These are phyloP conservation scores for Solanum bulbocastanum DNA, from an alignment of 257 asterid species.

Conservation along the genomic window DNA sequence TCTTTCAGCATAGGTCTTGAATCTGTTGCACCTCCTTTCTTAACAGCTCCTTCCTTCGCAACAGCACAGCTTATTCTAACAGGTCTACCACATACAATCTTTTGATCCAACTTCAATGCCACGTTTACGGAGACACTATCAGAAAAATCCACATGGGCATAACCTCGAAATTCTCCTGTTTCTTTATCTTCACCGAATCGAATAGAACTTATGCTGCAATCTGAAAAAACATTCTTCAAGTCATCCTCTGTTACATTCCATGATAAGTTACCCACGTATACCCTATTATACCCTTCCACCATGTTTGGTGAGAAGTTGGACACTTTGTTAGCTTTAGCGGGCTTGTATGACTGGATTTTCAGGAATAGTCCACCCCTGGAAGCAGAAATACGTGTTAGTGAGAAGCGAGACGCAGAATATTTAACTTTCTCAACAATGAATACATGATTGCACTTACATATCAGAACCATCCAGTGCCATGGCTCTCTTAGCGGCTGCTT, in stretches of 20 bases:
- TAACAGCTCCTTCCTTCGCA: slow-evolving; percentile 36
- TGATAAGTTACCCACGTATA: slow-evolving; percentile 76
- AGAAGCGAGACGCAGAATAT: not conserved
- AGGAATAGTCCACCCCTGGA: slow-evolving; percentile 85
- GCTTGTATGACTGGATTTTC: slow-evolving; percentile 71
- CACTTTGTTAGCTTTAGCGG: slow-evolving; percentile 34
- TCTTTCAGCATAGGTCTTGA: slow-evolving; percentile 7
- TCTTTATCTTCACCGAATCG: slow-evolving; percentile 86
- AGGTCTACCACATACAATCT: slow-evolving; percentile 63
- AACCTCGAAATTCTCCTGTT: slow-evolving; percentile 79
- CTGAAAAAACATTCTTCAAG: slow-evolving; percentile 48
- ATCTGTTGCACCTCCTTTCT: slow-evolving; percentile 24
- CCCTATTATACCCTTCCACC: slow-evolving; percentile 72
- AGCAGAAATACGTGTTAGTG: not conserved
- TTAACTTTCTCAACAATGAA: not conserved
- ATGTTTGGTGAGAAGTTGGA: slow-evolving; percentile 55
- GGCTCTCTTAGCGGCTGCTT: slow-evolving; percentile 88
- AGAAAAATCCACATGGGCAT: slow-evolving; percentile 77
- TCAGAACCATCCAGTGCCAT: slow-evolving; percentile 88
- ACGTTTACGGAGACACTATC: slow-evolving; percentile 41
- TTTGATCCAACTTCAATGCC: slow-evolving; percentile 78
- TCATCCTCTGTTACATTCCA: slow-evolving; percentile 83
- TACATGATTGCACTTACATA: slow-evolving; percentile 45
- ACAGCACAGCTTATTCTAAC: slow-evolving; percentile 73
- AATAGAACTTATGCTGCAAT: slow-evolving; percentile 46